These are phyloP conservation scores for Zygosaccharomyces rouxii DNA, from an alignment of 805 yeast genomes.

Conservation along the genomic window DNA sequence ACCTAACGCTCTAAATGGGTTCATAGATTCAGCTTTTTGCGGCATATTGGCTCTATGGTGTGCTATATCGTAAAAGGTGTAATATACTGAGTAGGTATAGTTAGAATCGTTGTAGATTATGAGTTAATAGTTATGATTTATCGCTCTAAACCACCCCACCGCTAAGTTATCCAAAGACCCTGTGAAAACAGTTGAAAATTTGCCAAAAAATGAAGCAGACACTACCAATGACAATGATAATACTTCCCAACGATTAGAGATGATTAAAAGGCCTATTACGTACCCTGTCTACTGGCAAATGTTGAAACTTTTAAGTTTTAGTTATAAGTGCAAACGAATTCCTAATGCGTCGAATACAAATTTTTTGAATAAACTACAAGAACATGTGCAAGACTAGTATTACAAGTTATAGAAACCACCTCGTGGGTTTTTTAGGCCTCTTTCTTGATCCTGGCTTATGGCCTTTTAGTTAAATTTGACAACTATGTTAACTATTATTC, in stretches of 20 bases:
- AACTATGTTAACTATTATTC: neutral
- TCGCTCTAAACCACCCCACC: neutral
- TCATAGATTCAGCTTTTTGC: conserved; percentile 13
- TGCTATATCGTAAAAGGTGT: neutral
- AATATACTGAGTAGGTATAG: neutral
- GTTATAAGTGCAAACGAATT: neutral
- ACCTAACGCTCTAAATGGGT: conserved; percentile 19
- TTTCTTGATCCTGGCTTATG: neutral
- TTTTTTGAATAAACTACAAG: neutral
- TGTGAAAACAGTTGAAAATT: neutral
- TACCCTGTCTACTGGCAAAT: neutral
- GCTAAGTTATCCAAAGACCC: neutral
- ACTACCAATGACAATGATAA: neutral
- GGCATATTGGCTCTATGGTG: conserved; percentile 1
- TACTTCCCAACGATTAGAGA: neutral
- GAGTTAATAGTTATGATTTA: neutral
- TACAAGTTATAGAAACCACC: neutral
- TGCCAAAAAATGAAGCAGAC: neutral
- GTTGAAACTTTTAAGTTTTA: neutral
- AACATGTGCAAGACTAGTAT: neutral
- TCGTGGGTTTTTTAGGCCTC: too few species aligned
- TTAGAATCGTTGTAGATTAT: neutral
- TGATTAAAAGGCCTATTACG: neutral
- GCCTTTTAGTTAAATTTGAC: neutral
- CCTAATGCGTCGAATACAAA: neutral